These are phyloP conservation scores for Bryoglossum gracile DNA, from an alignment of 495 filamentous ascomycete genomes.

Conservation along the genomic window DNA sequence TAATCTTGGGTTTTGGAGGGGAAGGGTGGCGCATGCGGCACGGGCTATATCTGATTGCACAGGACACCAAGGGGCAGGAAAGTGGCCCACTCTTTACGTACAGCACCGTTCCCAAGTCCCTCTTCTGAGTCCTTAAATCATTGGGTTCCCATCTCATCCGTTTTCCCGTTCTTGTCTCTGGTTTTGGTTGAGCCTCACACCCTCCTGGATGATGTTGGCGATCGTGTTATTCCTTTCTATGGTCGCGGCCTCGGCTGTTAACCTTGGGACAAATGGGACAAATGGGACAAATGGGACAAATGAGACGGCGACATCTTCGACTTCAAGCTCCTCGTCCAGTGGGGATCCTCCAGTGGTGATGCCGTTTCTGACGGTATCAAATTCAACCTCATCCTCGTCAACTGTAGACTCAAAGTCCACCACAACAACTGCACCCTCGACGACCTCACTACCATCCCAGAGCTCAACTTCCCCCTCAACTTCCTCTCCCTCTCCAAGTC, in stretches of 20 bases:
- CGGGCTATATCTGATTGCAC: slow-evolving; percentile 1
- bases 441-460: neutral
- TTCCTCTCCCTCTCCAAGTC: too few relatives aligned
- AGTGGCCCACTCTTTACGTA: too few relatives aligned
- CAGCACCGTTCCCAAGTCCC: too few relatives aligned
- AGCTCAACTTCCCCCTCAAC: too few relatives aligned
- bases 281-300: too few relatives aligned
- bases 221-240: neutral
- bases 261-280: neutral
- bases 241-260: neutral
- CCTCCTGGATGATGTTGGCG: neutral
- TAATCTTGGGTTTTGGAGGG: neutral
- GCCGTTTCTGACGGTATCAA: neutral
- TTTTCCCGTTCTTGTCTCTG: too few relatives aligned
- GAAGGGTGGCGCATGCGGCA: neutral
- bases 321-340: neutral
- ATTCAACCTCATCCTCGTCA: neutral
- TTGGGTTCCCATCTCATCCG: too few relatives aligned
- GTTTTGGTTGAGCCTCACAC: too few relatives aligned
- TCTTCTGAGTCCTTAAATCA: neutral
- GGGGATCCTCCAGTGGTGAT: neutral
- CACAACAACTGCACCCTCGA: neutral
- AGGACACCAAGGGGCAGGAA: too few relatives aligned
- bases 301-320: too few relatives aligned
- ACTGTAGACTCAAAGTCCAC: too few relatives aligned